Percentiles rank a stretch among this genome's conserved stretches.
These are phyloP conservation scores for Chaetomium olivaceum DNA, from an alignment of 2,329 filamentous ascomycete genomes.

Conservation along the genomic window DNA sequence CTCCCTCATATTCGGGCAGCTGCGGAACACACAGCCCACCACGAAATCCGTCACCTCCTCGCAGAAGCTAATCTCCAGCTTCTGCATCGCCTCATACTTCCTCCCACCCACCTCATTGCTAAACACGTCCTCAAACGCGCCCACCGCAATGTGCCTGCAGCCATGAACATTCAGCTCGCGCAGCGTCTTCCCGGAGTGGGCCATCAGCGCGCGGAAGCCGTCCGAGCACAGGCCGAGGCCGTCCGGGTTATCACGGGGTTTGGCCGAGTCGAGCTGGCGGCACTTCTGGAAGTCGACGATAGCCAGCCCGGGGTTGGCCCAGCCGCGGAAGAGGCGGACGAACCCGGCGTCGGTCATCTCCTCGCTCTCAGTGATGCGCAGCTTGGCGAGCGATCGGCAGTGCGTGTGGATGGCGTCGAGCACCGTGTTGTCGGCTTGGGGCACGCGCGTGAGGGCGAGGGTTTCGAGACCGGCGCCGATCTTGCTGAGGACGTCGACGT, in stretches of 20 bases:
- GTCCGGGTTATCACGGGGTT: conserved; percentile 64
- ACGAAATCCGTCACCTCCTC: conserved; percentile 66
- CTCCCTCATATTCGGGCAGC: conserved; percentile 61
- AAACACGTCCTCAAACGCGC: conserved; percentile 76
- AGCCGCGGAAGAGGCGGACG: conserved; percentile 68
- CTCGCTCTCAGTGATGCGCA: conserved; percentile 79
- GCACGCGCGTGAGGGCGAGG: conserved; percentile 72
- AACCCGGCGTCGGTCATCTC: conserved; percentile 75
- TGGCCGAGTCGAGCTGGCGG: conserved; percentile 71
- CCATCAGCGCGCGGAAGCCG: conserved; percentile 80
- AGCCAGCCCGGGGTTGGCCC: conserved; percentile 70
- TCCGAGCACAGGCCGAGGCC: conserved; percentile 71
- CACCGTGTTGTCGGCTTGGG: conserved; percentile 66
- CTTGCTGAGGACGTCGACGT: conserved; percentile 60
- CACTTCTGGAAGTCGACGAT: conserved; percentile 76
- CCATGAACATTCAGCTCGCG: conserved; percentile 74
- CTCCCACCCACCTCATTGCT: conserved; percentile 50
- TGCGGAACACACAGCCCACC: conserved; percentile 62
- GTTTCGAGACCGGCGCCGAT: conserved; percentile 71
- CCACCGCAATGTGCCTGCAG: conserved; percentile 75
- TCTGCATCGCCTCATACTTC: conserved; percentile 65
- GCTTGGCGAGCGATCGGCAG: conserved; percentile 69
- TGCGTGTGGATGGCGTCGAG: conserved; percentile 69
- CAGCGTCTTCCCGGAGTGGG: conserved; percentile 70
- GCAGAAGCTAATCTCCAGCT: conserved; percentile 78